A percentile compares a stretch with the other conserved stretches of the same genome.
Evolutionary conservation across 2,329 filamentous ascomycete genomes (phyloP).

Genomic region (Colletotrichum tanaceti): DNA sequence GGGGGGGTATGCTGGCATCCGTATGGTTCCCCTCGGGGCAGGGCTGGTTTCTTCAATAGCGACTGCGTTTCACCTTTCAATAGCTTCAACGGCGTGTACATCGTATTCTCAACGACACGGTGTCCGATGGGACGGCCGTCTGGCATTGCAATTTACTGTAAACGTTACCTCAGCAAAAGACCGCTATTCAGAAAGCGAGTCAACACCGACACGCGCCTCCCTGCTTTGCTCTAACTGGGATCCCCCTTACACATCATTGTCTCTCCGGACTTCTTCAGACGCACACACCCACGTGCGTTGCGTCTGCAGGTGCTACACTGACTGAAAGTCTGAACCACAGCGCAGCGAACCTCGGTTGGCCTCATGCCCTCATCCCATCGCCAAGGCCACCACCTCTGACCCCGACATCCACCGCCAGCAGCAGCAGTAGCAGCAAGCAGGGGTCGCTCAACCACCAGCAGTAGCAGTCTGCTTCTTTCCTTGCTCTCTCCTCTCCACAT

Average conservation of each 20-base stretch:
- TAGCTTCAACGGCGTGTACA: conserved; percentile 14
- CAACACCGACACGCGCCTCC: conserved; percentile 6
- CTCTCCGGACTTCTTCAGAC: not conserved
- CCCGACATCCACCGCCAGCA: conserved; percentile 1
- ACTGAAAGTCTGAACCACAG: conserved; percentile 15
- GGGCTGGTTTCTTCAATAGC: conserved; percentile 8
- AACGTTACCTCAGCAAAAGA: not conserved
- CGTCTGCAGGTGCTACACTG: conserved; percentile 19
- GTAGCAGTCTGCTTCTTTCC: conserved; percentile 9
- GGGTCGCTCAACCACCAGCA: conserved; percentile 25
- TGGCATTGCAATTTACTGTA: not conserved
- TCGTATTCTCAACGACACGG: not conserved
- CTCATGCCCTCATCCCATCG: conserved; percentile 35
- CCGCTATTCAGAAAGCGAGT: not conserved
- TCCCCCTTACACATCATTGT: conserved; percentile 10
- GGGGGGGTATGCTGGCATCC: conserved; percentile 4
- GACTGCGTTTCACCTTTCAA: not conserved
- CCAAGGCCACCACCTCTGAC: conserved; percentile 28
- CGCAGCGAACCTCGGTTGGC: conserved; percentile 13
- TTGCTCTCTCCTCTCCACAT: conserved; percentile 33
- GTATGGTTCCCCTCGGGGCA: conserved; percentile 1
- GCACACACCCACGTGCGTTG: conserved; percentile 3
- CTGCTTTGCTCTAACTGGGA: conserved; percentile 16
- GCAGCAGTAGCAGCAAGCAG: conserved; percentile 17
- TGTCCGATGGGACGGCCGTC: not conserved